A percentile compares a stretch with the other conserved stretches of the same genome.
phyloP scores from a whole-genome alignment of 2,329 filamentous ascomycete species.

The Stemphylium lycopersici region DNA sequence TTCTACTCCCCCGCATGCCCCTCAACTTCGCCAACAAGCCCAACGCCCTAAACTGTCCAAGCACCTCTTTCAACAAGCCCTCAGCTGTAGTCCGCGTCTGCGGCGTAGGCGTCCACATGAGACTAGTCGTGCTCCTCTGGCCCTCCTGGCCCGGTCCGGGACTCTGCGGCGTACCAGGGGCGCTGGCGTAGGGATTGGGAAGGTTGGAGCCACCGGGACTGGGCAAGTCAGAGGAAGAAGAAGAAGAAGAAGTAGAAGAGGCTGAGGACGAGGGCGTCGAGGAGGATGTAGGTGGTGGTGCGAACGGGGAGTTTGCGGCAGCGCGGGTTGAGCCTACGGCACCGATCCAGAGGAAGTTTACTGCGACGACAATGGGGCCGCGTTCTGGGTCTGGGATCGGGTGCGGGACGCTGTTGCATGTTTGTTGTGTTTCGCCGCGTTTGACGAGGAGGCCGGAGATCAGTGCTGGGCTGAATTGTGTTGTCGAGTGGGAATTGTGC shows the following conservation, averaged over 20 bases:
- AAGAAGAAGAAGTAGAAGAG: conserved; percentile 6
- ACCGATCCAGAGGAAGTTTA: conserved; percentile 56
- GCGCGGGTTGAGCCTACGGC: conserved; percentile 48
- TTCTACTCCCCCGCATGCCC: conserved; percentile 62
- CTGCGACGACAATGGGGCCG: conserved; percentile 46
- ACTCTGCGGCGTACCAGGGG: conserved; percentile 11
- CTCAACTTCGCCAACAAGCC: conserved; percentile 72
- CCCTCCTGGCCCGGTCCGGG: conserved; percentile 10
- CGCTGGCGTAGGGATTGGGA: conserved; percentile 9
- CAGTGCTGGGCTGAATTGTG: conserved; percentile 46
- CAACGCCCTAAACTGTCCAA: conserved; percentile 71
- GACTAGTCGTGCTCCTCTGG: conserved; percentile 31
- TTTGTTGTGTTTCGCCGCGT: conserved; percentile 38
- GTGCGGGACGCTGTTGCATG: conserved; percentile 17
- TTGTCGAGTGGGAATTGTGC: conserved; percentile 45
- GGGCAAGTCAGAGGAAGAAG: conserved; percentile 29
- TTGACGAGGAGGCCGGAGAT: conserved; percentile 54
- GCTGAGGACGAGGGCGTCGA: neutral
- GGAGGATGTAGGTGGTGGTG: conserved; percentile 13
- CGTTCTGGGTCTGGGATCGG: conserved; percentile 29
- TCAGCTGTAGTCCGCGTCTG: conserved; percentile 56
- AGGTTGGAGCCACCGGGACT: conserved; percentile 20
- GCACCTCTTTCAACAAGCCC: conserved; percentile 70
- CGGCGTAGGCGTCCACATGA: conserved; percentile 44
- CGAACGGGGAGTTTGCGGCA: conserved; percentile 36